Percentiles rank a stretch among this genome's conserved stretches.
Evolutionary conservation across 768 basidiomycete species (phyloP).

Genomic region (Termitomyces sp.): DNA sequence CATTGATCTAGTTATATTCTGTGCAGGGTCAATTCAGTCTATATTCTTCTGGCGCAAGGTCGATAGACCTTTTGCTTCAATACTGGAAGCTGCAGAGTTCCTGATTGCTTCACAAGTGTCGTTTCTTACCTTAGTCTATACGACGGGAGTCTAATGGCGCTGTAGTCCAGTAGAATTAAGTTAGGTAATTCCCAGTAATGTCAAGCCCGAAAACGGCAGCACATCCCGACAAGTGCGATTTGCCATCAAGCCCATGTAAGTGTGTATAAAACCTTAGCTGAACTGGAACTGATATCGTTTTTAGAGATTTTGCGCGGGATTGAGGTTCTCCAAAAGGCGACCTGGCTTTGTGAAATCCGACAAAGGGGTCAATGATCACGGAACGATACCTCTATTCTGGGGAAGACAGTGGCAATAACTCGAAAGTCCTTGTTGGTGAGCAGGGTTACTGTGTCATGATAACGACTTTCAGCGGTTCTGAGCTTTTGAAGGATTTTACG

Average conservation of each 20-base stretch:
- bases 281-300: neutral
- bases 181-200: conserved; percentile 25
- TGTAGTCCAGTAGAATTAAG: conserved; percentile 27
- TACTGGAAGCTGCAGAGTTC: conserved; percentile 23
- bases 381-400: too few relatives aligned
- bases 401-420: too few relatives aligned
- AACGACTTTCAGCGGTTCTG: too few relatives aligned
- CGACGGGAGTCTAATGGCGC: conserved; percentile 17
- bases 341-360: too few relatives aligned
- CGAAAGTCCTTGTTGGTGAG: too few relatives aligned
- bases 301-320: conserved; percentile 24
- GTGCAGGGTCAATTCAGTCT: conserved; percentile 10
- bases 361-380: too few relatives aligned
- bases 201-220: conserved; percentile 19
- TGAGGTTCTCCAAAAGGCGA: conserved; percentile 22
- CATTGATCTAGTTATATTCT: neutral
- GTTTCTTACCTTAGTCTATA: conserved; percentile 26
- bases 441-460: too few relatives aligned
- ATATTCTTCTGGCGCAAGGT: conserved; percentile 24
- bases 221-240: conserved; percentile 24
- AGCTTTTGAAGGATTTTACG: too few relatives aligned
- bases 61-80: conserved; percentile 22
- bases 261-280: neutral
- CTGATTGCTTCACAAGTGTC: conserved; percentile 19
- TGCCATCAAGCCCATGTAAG: conserved; percentile 29